Percentiles rank a stretch among this genome's conserved stretches.
These are phyloP conservation scores for Trichoderma afroharzianum DNA, from an alignment of 2,329 filamentous ascomycete species.

Conservation along the genomic window DNA sequence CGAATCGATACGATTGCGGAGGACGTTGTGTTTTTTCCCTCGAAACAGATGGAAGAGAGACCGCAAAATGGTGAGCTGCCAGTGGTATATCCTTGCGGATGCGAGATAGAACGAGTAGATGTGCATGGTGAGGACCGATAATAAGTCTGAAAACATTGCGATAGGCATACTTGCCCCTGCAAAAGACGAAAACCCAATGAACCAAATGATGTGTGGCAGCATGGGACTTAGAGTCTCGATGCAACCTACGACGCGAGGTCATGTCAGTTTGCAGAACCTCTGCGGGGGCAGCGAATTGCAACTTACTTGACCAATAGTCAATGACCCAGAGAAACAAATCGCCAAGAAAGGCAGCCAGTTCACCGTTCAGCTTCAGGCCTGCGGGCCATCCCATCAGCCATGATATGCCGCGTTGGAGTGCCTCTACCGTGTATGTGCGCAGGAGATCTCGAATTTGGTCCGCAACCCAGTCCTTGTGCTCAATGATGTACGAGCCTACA, in stretches of 20 bases:
- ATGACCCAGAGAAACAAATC: conserved; percentile 98
- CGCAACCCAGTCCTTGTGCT: conserved; percentile 84
- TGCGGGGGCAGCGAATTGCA: not conserved
- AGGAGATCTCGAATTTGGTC: conserved; percentile 73
- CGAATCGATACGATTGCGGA: conserved; percentile 95
- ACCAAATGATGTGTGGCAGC: conserved; percentile 82
- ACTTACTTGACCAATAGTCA: conserved; percentile 87
- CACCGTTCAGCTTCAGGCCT: conserved; percentile 90
- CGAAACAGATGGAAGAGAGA: conserved; percentile 98
- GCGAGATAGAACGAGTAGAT: conserved; percentile 98
- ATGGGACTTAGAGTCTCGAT: conserved; percentile 74
- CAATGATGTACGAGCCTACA: conserved; percentile 92
- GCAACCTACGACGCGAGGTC: conserved; percentile 52
- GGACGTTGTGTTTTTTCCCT: conserved; percentile 94
- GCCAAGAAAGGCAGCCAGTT: conserved; percentile 88
- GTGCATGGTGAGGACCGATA: conserved; percentile 88
- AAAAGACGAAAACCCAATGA: conserved; percentile 92
- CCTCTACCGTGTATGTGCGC: conserved; percentile 79
- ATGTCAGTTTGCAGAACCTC: conserved; percentile 13
- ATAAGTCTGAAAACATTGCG: conserved; percentile 87
- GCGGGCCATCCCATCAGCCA: conserved; percentile 97
- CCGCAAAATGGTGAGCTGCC: conserved; percentile 94
- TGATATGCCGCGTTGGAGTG: conserved; percentile 80
- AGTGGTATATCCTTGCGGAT: conserved; percentile 94
- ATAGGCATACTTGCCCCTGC: conserved; percentile 96